A percentile compares a stretch with the other conserved stretches of the same genome.
Conservation (phyloP, 306 rosid species). For the Lithocarpus polystachyus region DNA sequence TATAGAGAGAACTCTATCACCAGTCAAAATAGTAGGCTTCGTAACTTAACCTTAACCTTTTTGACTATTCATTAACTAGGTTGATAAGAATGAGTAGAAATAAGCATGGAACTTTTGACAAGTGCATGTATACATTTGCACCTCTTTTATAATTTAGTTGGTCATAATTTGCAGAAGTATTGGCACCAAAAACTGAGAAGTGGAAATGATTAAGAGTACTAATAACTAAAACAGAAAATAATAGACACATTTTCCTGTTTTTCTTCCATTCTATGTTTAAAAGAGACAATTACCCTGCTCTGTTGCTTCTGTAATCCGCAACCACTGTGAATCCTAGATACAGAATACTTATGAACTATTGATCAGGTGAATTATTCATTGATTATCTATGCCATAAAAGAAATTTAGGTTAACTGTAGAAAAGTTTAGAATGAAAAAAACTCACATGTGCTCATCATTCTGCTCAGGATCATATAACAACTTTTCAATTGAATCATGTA, state of each 20-base stretch:
- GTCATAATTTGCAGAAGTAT: neutral
- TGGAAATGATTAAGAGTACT: neutral
- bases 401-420: neutral
- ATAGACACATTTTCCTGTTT: neutral
- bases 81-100: neutral
- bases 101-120: neutral
- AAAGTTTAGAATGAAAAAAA: constrained; percentile 12
- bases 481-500: constrained; percentile 74
- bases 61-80: neutral
- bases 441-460: constrained; percentile 75
- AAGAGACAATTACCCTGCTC: neutral
- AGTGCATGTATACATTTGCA: neutral
- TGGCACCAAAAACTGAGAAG: constrained; percentile 7
- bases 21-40: neutral
- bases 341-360: neutral
- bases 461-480: constrained; percentile 61
- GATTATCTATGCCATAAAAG: neutral
- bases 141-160: neutral
- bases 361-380: constrained; percentile 7
- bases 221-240: neutral
- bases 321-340: neutral
- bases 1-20: neutral
- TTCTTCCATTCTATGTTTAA: neutral
- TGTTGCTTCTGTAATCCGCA: neutral
- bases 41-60: neutral